Base-by-base conservation (phyloP, 2,329 filamentous ascomycete genomes). In the Pseudopyrenochaeta lycopersici region DNA sequence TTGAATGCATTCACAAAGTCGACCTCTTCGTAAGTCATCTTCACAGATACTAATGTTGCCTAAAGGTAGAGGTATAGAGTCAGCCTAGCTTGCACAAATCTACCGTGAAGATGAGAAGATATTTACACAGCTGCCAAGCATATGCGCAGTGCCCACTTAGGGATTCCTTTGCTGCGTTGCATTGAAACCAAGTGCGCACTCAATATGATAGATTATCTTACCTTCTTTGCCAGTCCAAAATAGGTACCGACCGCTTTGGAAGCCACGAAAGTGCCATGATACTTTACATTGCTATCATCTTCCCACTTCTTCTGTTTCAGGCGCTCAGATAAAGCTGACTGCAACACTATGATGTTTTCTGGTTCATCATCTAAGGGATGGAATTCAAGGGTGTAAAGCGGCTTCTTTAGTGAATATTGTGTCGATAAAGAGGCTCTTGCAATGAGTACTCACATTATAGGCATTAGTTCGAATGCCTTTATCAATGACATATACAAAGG, bases 401-500 rank as follows among this genome's bases (percentile, higher is more conserved):
- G 30, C 31, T 7, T 44, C 17, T 33, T 15, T 20, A 14, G 31
- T 44, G 27, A 44, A 32, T 44, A 32, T 29, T 32, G 32, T 44
- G 27, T 27, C 29, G 15, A 33, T 33, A 27, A 20, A 27, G 27
- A 32, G 32, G 41, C 41, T 17, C 30, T 20, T 4, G 23, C 23
- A 27, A 4, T 27, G 23, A 27, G 29, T 27, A 44, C 41, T 32
- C 18, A 44, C 41, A 44, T 29, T 44, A 31, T 44, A 27, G 31
- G 31, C 41, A 44, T 44, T 15, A 20, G 31, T 32, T 15, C 31
- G 30, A n/a, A 44, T 27, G 32, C 41, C 41, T 29, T 15, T 31
- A 44, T 44, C 41, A 9, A 44, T 44, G 29, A 44, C 29, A n/a
- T 44, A 44, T 15, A 44, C 41, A 29, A 31, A 44, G 32, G 31